These are phyloP conservation scores for Dryas integrifolia DNA, from an alignment of 331 rosid species.

Conservation along the genomic window DNA sequence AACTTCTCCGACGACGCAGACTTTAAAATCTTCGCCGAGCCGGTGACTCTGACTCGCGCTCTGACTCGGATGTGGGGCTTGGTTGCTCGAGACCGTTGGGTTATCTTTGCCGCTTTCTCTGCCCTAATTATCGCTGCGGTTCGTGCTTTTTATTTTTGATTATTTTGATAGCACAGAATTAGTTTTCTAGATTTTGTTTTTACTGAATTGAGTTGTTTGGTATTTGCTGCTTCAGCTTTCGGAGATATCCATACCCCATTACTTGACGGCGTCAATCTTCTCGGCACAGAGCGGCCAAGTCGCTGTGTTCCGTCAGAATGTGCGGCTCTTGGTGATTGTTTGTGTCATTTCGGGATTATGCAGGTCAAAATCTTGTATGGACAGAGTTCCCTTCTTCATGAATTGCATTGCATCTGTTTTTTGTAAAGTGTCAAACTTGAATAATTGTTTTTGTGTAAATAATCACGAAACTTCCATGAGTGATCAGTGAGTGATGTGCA, in stretches of 20 bases:
- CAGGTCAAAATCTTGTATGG: conserved; percentile 99
- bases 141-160: conserved; percentile 1
- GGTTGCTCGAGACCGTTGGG: conserved; percentile 76
- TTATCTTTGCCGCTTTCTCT: conserved; percentile 74
- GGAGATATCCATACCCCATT: conserved; percentile 87
- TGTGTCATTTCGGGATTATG: conserved; percentile 83
- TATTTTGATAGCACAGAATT: not conserved
- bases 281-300: conserved; percentile 75
- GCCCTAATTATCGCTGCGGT: conserved; percentile 81
- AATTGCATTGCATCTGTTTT: not conserved
- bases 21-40: conserved; percentile 44
- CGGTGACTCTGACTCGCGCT: conserved; percentile 75
- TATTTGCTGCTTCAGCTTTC: conserved; percentile 55
- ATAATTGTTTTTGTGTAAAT: conserved; percentile 7
- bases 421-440: not conserved
- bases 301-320: conserved; percentile 67
- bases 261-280: conserved; percentile 80
- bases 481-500: conserved; percentile 17
- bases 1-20: conserved; percentile 52
- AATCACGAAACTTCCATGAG: conserved; percentile 4
- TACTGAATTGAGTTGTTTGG: conserved; percentile 8
- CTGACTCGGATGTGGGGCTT: conserved; percentile 79
- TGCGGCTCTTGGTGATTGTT: conserved; percentile 61
- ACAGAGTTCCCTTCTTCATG: conserved; percentile 51
- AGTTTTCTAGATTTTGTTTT: not conserved